Percentiles rank a stretch among this genome's conserved stretches.
These are phyloP conservation scores for Leersia perrieri DNA, from an alignment of 176 grass and related monocot species.

Conservation along the genomic window DNA sequence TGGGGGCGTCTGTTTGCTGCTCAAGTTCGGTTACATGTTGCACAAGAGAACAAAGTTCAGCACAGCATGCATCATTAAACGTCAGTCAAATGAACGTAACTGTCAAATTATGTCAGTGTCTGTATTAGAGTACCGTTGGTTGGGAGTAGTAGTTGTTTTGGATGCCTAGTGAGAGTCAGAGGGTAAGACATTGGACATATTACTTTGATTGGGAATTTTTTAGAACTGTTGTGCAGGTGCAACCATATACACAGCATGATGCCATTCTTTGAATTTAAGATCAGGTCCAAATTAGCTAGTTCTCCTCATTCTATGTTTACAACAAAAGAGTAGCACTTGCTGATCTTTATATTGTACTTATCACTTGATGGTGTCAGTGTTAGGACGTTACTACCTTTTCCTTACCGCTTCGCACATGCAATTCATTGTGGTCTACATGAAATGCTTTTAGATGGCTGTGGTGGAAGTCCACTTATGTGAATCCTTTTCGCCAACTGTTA, in stretches of 20 bases:
- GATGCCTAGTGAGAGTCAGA: too few species aligned
- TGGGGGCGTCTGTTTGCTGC: background rate
- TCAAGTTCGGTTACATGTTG: background rate
- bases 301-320: background rate
- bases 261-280: background rate
- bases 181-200: too few species aligned
- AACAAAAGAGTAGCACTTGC: background rate
- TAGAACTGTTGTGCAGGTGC: too few species aligned
- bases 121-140: too few species aligned
- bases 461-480: constrained; percentile 21
- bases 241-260: background rate
- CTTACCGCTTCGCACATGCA: background rate
- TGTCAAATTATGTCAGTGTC: background rate
- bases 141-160: background rate
- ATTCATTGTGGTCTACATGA: background rate
- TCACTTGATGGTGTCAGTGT: background rate
- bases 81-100: background rate
- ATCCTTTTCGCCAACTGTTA: background rate
- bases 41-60: background rate
- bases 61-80: background rate
- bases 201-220: too few species aligned
- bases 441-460: background rate
- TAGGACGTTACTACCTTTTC: background rate
- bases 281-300: background rate
- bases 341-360: background rate